phyloP scores from a whole-genome alignment of 2,329 filamentous ascomycete species.

The Alternaria sp. region DNA sequence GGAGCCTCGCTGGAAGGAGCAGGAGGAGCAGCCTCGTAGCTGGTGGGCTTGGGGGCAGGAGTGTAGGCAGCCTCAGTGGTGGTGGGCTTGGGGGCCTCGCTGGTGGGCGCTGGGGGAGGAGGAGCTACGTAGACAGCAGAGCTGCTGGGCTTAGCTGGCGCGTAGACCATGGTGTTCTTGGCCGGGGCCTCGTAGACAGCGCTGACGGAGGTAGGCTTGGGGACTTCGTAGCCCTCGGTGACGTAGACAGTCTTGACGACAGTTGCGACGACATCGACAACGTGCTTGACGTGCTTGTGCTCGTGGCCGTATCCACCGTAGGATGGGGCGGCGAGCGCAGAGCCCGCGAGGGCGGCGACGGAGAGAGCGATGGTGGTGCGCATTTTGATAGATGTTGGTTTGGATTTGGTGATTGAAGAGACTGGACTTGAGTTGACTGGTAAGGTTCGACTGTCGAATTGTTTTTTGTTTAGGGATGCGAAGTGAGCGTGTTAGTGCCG shows the following conservation, averaged over 20 bases:
- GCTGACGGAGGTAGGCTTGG: conserved; percentile 4
- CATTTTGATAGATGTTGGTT: conserved; percentile 39
- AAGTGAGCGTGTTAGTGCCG: conserved; percentile 36
- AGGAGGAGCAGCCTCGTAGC: conserved; percentile 9
- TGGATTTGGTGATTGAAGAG: conserved; percentile 10
- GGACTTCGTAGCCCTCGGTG: conserved; percentile 25
- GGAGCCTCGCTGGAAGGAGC: conserved; percentile 15
- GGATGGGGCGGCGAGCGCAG: conserved; percentile 37
- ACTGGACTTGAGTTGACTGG: conserved; percentile 22
- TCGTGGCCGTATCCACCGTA: conserved; percentile 16
- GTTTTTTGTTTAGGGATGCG: conserved; percentile 21
- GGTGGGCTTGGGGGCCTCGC: conserved; percentile 10
- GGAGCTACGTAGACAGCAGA: conserved; percentile 1
- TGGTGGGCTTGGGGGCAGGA: conserved; percentile 8
- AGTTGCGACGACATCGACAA: conserved; percentile 38
- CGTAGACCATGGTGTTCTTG: conserved; percentile 13
- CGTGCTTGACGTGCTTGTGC: conserved; percentile 31
- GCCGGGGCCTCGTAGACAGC: conserved; percentile 7
- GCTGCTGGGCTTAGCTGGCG: conserved; percentile 7
- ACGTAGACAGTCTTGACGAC: conserved; percentile 38
- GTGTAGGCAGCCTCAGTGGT: conserved; percentile 1
- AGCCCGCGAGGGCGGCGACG: conserved; percentile 44
- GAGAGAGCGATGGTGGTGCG: conserved; percentile 32
- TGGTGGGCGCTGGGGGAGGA: conserved; percentile 5
- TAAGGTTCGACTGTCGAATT: conserved; percentile 28